phyloP scores from a whole-genome alignment of 306 rosid genomes.

The Citrullus amarus region DNA sequence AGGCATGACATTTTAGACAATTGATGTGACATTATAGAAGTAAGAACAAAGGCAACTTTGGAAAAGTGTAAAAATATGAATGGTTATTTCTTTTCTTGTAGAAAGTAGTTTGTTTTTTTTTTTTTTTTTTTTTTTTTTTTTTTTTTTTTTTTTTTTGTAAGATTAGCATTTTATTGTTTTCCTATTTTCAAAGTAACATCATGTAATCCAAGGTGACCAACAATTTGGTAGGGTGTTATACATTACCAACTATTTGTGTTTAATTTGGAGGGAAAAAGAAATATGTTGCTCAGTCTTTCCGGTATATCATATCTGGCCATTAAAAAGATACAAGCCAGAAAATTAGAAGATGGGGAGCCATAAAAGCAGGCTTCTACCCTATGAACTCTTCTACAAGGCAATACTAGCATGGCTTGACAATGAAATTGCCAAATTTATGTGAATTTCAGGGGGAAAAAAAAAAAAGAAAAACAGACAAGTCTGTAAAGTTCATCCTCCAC shows the following conservation, averaged over 20 bases:
- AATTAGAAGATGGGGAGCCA: constrained; percentile 36
- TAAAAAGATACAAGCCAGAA: constrained; percentile 16
- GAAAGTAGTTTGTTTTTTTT: not conserved
- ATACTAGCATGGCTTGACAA: constrained; percentile 24
- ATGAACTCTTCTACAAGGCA: constrained; percentile 10
- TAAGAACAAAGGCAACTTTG: not conserved
- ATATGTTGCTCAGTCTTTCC: constrained; percentile 17
- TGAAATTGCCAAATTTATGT: constrained; percentile 23
- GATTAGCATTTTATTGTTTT: not conserved
- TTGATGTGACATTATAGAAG: not conserved
- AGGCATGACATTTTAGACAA: not conserved
- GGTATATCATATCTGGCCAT: constrained; percentile 21
- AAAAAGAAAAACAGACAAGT: constrained; percentile 23
- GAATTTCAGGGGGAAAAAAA: not conserved
- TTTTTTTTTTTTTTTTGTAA: too few species aligned
- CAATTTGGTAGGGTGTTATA: not conserved
- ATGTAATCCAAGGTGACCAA: not conserved
- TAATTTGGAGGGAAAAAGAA: constrained; percentile 16
- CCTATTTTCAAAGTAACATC: not conserved
- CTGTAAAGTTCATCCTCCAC: constrained; percentile 25
- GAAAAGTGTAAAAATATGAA: not conserved
- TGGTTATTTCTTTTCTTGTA: not conserved
- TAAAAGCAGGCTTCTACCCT: constrained; percentile 52
- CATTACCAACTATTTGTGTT: not conserved
- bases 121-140: too few species aligned